A percentile compares a stretch with the other conserved stretches of the same genome.
Evolutionary conservation across 1,284 basidiomycete genomes (phyloP).

Genomic region (Coniferiporia weirii): DNA sequence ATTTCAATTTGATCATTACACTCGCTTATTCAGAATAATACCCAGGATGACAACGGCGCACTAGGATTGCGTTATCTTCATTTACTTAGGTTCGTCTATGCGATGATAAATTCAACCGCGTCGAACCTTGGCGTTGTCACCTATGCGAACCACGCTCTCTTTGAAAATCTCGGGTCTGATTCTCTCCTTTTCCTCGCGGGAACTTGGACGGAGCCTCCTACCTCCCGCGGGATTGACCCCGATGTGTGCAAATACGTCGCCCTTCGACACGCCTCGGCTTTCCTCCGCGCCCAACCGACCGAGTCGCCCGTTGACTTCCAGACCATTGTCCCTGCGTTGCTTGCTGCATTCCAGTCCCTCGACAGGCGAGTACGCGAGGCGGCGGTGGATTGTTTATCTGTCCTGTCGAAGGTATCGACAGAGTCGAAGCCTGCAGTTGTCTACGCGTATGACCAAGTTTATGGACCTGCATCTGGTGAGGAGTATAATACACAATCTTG

Average conservation of each 20-base stretch:
- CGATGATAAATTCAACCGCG: constrained; percentile 47
- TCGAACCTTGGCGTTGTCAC: constrained; percentile 43
- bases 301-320: constrained; percentile 76
- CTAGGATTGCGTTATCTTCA: constrained; percentile 42
- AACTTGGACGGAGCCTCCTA: constrained; percentile 45
- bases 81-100: constrained; percentile 58
- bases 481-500: too few species aligned
- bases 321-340: constrained; percentile 72
- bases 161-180: constrained; percentile 65
- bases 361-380: constrained; percentile 53
- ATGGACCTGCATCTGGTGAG: constrained; percentile 66
- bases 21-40: not conserved
- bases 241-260: constrained; percentile 37
- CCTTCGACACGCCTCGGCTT: constrained; percentile 65
- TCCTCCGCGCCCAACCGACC: constrained; percentile 67
- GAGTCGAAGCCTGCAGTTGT: constrained; percentile 50
- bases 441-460: constrained; percentile 81
- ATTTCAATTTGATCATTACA: not conserved
- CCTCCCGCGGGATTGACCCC: not conserved
- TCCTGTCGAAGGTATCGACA: constrained; percentile 37
- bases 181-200: constrained; percentile 79
- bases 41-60: constrained; percentile 24
- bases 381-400: constrained; percentile 59
- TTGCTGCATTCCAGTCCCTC: constrained; percentile 58
- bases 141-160: constrained; percentile 58